phyloP scores from a whole-genome alignment of 2,329 filamentous ascomycete genomes.

The Diaporthe batatas region DNA sequence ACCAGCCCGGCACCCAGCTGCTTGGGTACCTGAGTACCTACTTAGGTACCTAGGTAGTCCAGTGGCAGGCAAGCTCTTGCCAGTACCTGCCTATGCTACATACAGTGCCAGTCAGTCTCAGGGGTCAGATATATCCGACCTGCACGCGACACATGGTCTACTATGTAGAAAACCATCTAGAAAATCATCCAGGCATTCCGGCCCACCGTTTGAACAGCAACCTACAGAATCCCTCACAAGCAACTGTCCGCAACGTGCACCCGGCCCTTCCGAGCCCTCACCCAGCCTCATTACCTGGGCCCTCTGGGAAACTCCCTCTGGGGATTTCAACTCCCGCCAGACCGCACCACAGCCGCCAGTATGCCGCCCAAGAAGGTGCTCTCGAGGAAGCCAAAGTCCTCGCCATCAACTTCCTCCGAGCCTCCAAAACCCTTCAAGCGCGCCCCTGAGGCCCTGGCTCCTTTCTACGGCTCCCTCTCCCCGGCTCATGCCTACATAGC shows the following conservation, averaged over 20 bases:
- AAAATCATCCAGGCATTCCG: background rate
- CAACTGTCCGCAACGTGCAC: background rate
- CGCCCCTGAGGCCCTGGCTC: constrained; percentile 71
- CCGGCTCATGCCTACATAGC: constrained; percentile 83
- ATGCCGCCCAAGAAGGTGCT: constrained; percentile 51
- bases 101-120: background rate
- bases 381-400: constrained; percentile 50
- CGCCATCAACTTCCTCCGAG: constrained; percentile 46
- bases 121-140: background rate
- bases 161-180: too few relatives aligned
- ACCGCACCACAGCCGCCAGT: constrained; percentile 34
- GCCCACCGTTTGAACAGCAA: too few relatives aligned
- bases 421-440: constrained; percentile 77
- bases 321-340: background rate
- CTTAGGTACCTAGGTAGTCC: too few relatives aligned
- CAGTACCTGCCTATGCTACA: background rate
- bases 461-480: constrained; percentile 76
- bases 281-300: background rate
- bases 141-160: background rate
- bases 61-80: constrained; percentile 18
- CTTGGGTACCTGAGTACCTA: background rate
- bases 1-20: background rate
- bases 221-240: background rate
- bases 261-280: background rate
- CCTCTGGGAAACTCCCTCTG: too few relatives aligned